Percentiles rank a stretch among this genome's conserved stretches.
phyloP scores from a whole-genome alignment of 805 yeast species.

The Saccharomycopsis fodiens region DNA sequence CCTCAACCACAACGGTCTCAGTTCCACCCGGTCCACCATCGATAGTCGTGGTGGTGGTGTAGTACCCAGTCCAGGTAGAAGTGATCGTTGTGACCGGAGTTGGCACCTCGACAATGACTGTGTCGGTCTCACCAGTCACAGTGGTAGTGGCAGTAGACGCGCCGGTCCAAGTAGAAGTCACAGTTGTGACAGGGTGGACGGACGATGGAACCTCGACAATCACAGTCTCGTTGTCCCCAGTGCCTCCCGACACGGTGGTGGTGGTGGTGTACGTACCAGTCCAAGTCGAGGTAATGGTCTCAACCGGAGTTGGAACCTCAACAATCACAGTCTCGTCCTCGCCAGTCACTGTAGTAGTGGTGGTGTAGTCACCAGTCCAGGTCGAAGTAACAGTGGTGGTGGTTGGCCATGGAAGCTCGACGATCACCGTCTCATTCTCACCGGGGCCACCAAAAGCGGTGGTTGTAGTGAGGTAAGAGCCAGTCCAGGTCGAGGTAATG shows the following conservation, averaged over 20 bases:
- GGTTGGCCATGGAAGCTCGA: neutral
- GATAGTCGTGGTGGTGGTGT: neutral
- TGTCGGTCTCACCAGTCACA: neutral
- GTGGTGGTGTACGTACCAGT: neutral
- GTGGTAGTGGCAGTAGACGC: neutral
- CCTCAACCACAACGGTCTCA: neutral
- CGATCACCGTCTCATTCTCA: neutral
- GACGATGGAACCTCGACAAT: neutral
- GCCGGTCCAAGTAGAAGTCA: neutral
- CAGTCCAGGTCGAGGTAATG: neutral
- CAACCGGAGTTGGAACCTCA: neutral
- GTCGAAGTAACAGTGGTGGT: neutral
- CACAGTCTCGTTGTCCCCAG: neutral
- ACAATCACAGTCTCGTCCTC: neutral
- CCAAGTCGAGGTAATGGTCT: neutral
- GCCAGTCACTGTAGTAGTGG: neutral
- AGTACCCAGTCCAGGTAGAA: constrained; percentile 1
- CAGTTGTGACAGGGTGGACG: neutral
- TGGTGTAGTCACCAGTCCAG: neutral
- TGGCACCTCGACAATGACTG: neutral
- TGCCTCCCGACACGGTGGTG: neutral
- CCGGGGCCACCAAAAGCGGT: neutral
- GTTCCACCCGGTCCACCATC: neutral
- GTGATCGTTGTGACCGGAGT: neutral
- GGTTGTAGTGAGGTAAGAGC: neutral